A percentile compares a stretch with the other conserved stretches of the same genome.
phyloP scores from a whole-genome alignment of 2,329 filamentous ascomycete genomes.

The Alternaria gaisen region DNA sequence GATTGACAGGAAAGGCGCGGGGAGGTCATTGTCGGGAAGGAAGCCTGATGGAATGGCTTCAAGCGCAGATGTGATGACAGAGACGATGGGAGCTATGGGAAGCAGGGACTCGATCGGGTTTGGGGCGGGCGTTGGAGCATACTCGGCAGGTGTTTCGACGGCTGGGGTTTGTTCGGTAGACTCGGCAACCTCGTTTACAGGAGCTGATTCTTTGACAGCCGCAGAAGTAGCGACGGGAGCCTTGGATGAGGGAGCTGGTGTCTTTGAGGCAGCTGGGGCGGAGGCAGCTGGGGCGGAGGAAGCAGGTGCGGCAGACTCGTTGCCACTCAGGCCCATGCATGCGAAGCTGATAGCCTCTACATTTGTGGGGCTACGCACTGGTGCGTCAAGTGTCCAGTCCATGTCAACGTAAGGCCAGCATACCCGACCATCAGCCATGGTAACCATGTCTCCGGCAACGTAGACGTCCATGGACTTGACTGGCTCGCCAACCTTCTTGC shows the following conservation, averaged over 20 bases:
- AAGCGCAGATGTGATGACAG: constrained; percentile 18
- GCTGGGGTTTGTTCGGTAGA: background rate
- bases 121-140: background rate
- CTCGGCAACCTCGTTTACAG: constrained; percentile 7
- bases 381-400: constrained; percentile 59
- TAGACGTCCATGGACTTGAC: constrained; percentile 63
- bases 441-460: constrained; percentile 70
- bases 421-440: constrained; percentile 65
- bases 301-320: constrained; percentile 6
- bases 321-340: constrained; percentile 50
- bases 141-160: constrained; percentile 5
- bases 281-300: constrained; percentile 11
- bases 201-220: background rate
- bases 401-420: constrained; percentile 70
- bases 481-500: constrained; percentile 61
- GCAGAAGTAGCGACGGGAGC: constrained; percentile 17
- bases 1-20: constrained; percentile 25
- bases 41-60: constrained; percentile 9
- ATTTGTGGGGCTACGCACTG: constrained; percentile 45
- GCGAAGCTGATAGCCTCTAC: constrained; percentile 63
- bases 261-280: constrained; percentile 6
- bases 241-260: constrained; percentile 2
- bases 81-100: constrained; percentile 22
- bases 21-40: constrained; percentile 20
- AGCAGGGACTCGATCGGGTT: constrained; percentile 1